Evolutionary conservation across 805 yeast species (phyloP), one percentile per base, ranked within the genome.

Genomic region (Teunomyces lycoperdinae): DNA sequence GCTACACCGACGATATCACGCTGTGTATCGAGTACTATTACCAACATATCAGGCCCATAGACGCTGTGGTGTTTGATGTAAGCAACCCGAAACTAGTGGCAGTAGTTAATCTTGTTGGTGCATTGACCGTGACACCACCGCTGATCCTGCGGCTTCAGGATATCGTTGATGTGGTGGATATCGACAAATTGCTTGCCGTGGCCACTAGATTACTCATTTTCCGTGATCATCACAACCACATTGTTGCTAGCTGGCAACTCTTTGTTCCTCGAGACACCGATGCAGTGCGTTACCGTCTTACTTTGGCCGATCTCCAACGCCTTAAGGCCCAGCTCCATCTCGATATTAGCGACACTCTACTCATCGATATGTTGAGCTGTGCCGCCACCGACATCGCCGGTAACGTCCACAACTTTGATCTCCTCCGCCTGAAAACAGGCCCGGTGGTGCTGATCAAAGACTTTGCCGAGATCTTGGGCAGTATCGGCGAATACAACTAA

Each of bases 311-410:
- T 34, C 52, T 73, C 39, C 59, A 63, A 42, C 49, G 43, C 5
- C 60, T 72, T 38, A 72, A 73, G 47, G 44, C 51, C 1, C 44
- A 45, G 5, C 55, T 72, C 30, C 60, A 58, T 16, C 53, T 71
- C n/a, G 75, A 68, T 29, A 59, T 71, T 16, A 52, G 62, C 11
- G 76, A 71, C 44, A 44, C 63, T 6, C 53, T 70, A 5, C 57
- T 73, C 31, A 73, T 73, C 5, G 77, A 73, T 46, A 73, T 73
- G 78, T 54, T 73, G 9, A 64, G 75, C 34, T 67, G 74, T 31
- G 58, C 69, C 34, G 42, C 62, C 5, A 57, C 63, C 9, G 66
- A 60, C 34, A 48, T 61, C 1, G 53, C 57, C 8, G 76, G 73
- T 1, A 54, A 58, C 5, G 31, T 64, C 4, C 50, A 61, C 17